Percentiles rank a stretch among this genome's conserved stretches.
Conservation (phyloP, 768 basidiomycete genomes). For the Xanthoconium stramineum region DNA sequence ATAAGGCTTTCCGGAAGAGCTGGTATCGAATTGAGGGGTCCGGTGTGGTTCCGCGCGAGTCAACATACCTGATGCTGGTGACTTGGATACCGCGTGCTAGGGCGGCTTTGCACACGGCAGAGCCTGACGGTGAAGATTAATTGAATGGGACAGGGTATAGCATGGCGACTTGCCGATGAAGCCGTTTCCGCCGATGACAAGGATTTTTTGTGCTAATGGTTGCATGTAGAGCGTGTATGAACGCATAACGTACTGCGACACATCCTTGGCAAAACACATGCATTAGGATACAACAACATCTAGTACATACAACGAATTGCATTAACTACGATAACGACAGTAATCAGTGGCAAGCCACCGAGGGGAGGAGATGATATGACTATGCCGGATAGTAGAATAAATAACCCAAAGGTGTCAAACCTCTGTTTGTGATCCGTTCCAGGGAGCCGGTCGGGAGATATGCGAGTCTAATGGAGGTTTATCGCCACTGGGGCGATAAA, state of each 20-base stretch:
- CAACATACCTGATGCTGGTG: constrained; percentile 75
- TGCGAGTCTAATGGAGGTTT: constrained; percentile 18
- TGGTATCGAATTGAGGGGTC: constrained; percentile 28
- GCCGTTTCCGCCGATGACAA: constrained; percentile 98
- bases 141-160: background rate
- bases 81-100: constrained; percentile 82
- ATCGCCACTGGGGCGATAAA: constrained; percentile 39
- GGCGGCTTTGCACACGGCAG: constrained; percentile 88
- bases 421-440: background rate
- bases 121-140: constrained; percentile 53
- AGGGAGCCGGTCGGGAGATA: background rate
- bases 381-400: constrained; percentile 18
- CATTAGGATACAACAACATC: background rate
- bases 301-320: background rate
- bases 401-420: constrained; percentile 4
- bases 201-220: constrained; percentile 52
- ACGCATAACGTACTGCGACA: background rate
- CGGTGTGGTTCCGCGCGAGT: background rate
- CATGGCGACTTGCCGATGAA: constrained; percentile 71
- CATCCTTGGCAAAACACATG: background rate
- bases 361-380: background rate
- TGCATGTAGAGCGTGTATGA: constrained; percentile 7
- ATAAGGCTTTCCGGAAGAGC: constrained; percentile 85
- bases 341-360: constrained; percentile 12
- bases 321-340: background rate